Evolutionary conservation across 1,284 basidiomycete species (phyloP).

Genomic region (Moesziomyces aphidis): DNA sequence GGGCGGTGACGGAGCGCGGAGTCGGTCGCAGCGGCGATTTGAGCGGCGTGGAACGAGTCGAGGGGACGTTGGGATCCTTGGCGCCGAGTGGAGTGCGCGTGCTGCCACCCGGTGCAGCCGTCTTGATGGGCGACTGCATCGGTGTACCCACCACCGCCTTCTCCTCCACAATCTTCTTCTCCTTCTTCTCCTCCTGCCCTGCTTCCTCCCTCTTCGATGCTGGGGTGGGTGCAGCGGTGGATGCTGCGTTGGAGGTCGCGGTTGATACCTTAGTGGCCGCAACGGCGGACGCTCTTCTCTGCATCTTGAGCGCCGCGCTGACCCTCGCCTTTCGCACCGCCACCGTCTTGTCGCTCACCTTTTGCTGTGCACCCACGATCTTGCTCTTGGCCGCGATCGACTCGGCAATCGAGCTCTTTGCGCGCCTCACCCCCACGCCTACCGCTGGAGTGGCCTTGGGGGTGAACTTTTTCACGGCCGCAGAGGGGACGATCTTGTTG

Average conservation of each 20-base stretch:
- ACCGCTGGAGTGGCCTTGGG: slow-evolving; percentile 6
- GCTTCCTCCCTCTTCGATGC: neutral
- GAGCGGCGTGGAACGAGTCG: neutral
- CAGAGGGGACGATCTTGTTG: slow-evolving; percentile 31
- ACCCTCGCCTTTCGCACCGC: slow-evolving; percentile 18
- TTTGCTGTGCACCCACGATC: slow-evolving; percentile 12
- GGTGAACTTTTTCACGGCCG: slow-evolving; percentile 24
- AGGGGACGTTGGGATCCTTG: slow-evolving; percentile 27
- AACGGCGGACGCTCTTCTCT: slow-evolving; percentile 8
- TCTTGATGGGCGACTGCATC: neutral
- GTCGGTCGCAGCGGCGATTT: slow-evolving; percentile 13
- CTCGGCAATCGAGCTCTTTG: slow-evolving; percentile 29
- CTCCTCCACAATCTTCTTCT: too few species aligned
- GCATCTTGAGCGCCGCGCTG: slow-evolving; percentile 8
- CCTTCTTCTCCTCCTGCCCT: too few species aligned
- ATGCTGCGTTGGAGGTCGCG: too few species aligned
- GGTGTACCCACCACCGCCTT: too few species aligned
- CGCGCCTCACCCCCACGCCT: neutral
- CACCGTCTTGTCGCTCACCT: slow-evolving; percentile 6
- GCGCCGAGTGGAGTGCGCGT: slow-evolving; percentile 21
- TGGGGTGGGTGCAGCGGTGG: neutral
- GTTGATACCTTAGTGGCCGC: too few species aligned
- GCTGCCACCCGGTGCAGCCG: neutral
- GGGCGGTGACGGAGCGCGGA: neutral
- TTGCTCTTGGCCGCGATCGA: slow-evolving; percentile 28